Conservation (phyloP, 345 rosid species). For the Dimocarpus longan region DNA sequence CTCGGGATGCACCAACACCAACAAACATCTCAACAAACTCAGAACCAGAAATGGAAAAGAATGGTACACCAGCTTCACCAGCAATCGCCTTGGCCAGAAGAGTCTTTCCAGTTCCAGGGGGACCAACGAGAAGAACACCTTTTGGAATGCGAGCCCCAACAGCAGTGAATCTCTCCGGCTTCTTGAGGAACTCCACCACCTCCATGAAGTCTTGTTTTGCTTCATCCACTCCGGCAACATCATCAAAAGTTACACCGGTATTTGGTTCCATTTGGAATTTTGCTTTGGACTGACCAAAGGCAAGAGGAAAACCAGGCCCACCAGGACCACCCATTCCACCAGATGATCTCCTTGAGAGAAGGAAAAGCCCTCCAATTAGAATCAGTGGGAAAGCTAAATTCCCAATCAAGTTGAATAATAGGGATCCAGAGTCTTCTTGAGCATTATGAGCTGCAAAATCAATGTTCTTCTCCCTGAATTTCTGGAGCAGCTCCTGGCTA, state of each 20-base stretch:
- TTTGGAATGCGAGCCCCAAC: constrained; percentile 95
- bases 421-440: constrained; percentile 94
- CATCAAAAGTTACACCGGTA: constrained; percentile 98
- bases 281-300: constrained; percentile 92
- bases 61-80: constrained; percentile 98
- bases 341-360: constrained; percentile 87
- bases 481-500: constrained; percentile 94
- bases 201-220: constrained; percentile 99
- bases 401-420: constrained; percentile 83
- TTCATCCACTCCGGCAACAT: constrained; percentile 99
- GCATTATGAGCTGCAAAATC: constrained; percentile 98
- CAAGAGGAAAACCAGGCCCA: constrained; percentile 90
- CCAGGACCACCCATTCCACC: constrained; percentile 99
- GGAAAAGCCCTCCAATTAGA: constrained; percentile 93
- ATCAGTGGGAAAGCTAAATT: constrained; percentile 90
- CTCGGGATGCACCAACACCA: constrained; percentile 98
- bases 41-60: constrained; percentile 95
- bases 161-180: constrained; percentile 98
- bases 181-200: constrained; percentile 96
- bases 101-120: constrained; percentile 99
- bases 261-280: constrained; percentile 99
- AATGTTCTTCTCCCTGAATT: constrained; percentile 91
- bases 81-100: constrained; percentile 99
- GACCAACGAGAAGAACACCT: constrained; percentile 97
- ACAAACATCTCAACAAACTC: constrained; percentile 99